Conservation (phyloP, 2,329 filamentous ascomycete species). For the Aspergillus sp. region DNA sequence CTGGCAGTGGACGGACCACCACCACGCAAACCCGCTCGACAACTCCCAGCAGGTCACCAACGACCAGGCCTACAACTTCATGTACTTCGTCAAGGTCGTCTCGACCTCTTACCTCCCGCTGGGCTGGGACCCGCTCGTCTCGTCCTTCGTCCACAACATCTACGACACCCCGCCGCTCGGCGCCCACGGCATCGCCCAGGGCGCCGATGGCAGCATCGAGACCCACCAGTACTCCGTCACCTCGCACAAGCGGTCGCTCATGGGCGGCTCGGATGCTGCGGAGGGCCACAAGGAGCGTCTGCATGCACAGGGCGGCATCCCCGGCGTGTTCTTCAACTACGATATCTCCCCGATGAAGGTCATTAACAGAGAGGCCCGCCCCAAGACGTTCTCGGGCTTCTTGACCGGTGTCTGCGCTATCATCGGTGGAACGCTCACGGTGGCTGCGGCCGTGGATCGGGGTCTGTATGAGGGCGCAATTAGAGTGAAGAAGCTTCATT, state of each 20-base stretch:
- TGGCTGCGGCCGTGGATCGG: slow-evolving; percentile 86
- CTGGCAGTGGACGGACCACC: slow-evolving; percentile 76
- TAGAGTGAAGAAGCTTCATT: slow-evolving; percentile 77
- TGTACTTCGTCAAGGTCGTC: slow-evolving; percentile 99
- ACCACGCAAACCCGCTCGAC: slow-evolving; percentile 79
- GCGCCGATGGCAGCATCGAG: slow-evolving; percentile 71
- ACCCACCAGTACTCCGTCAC: slow-evolving; percentile 98
- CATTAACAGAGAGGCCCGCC: slow-evolving; percentile 83
- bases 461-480: slow-evolving; percentile 81
- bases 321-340: slow-evolving; percentile 97
- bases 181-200: slow-evolving; percentile 55
- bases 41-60: slow-evolving; percentile 63
- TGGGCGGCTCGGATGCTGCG: slow-evolving; percentile 71
- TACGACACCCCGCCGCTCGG: slow-evolving; percentile 56
- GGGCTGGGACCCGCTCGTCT: slow-evolving; percentile 63
- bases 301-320: slow-evolving; percentile 84
- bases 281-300: slow-evolving; percentile 88
- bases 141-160: slow-evolving; percentile 26
- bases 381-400: slow-evolving; percentile 87
- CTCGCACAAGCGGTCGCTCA: slow-evolving; percentile 81
- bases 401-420: slow-evolving; percentile 89
- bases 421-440: slow-evolving; percentile 87
- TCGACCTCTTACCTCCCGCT: slow-evolving; percentile 89
- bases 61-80: slow-evolving; percentile 86
- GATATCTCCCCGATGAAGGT: slow-evolving; percentile 99